Conservation (phyloP, 1,284 basidiomycete genomes). For the Schizophyllum amplum region DNA sequence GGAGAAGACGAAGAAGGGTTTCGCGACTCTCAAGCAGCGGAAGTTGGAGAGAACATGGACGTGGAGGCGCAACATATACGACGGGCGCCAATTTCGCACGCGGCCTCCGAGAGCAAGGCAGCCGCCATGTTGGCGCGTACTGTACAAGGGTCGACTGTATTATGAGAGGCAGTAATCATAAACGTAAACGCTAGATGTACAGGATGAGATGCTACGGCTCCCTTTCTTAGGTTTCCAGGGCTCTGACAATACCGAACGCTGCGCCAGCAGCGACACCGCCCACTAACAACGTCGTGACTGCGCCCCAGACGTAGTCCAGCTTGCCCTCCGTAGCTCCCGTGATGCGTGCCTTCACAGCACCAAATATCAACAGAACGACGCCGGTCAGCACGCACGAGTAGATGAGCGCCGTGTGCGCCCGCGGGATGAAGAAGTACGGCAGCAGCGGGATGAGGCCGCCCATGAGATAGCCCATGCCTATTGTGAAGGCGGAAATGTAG, state of each 20-base stretch:
- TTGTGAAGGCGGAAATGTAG: constrained; percentile 88
- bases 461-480: constrained; percentile 80
- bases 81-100: too few relatives aligned
- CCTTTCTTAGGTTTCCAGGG: constrained; percentile 41
- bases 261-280: constrained; percentile 87
- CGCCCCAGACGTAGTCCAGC: constrained; percentile 76
- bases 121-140: too few relatives aligned
- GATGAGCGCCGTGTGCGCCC: constrained; percentile 58
- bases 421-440: constrained; percentile 83
- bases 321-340: constrained; percentile 63
- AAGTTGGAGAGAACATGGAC: too few relatives aligned
- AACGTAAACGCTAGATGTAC: neutral
- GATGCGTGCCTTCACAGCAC: constrained; percentile 82
- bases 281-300: constrained; percentile 81
- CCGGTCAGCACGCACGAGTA: constrained; percentile 77
- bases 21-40: too few relatives aligned
- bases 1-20: too few relatives aligned
- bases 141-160: too few relatives aligned
- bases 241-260: constrained; percentile 79
- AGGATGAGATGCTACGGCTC: neutral
- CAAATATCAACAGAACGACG: constrained; percentile 82
- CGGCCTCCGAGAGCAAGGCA: too few relatives aligned
- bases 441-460: constrained; percentile 85
- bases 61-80: too few relatives aligned
- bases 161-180: too few relatives aligned